These are phyloP conservation scores for Ensete glaucum DNA, from an alignment of 176 grass and related monocot genomes.

Conservation along the genomic window DNA sequence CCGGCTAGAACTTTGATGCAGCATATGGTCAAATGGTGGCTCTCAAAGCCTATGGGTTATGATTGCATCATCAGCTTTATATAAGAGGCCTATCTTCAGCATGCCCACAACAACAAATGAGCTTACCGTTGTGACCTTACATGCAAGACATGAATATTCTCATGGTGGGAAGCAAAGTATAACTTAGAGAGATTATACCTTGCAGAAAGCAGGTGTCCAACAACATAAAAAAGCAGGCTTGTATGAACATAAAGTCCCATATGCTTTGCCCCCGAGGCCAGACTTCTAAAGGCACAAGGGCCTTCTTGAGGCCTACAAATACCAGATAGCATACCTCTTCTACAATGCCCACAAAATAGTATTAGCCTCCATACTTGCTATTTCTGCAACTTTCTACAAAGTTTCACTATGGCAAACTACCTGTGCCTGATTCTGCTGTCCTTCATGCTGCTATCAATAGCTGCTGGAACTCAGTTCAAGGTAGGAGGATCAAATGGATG, in stretches of 20 bases:
- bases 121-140: neutral
- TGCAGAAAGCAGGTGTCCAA: constrained; percentile 1
- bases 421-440: constrained; percentile 26
- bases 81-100: neutral
- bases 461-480: constrained; percentile 56
- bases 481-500: constrained; percentile 58
- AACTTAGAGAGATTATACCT: constrained; percentile 19
- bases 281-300: neutral
- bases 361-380: neutral
- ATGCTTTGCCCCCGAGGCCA: constrained; percentile 14
- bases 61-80: neutral
- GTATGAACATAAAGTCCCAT: constrained; percentile 2
- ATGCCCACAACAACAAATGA: neutral
- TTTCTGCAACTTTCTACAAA: neutral
- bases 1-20: no score
- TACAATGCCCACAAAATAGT: neutral
- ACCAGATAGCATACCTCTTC: neutral
- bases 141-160: constrained; percentile 54
- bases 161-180: constrained; percentile 52
- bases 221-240: neutral
- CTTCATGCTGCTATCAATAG: constrained; percentile 15
- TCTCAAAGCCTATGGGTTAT: neutral
- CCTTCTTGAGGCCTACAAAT: neutral
- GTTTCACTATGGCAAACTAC: constrained; percentile 33
- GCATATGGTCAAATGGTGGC: no score